A percentile compares a stretch with the other conserved stretches of the same genome.
Evolutionary conservation across 257 asterid species (phyloP).

Genomic region (Petrea volubilis): DNA sequence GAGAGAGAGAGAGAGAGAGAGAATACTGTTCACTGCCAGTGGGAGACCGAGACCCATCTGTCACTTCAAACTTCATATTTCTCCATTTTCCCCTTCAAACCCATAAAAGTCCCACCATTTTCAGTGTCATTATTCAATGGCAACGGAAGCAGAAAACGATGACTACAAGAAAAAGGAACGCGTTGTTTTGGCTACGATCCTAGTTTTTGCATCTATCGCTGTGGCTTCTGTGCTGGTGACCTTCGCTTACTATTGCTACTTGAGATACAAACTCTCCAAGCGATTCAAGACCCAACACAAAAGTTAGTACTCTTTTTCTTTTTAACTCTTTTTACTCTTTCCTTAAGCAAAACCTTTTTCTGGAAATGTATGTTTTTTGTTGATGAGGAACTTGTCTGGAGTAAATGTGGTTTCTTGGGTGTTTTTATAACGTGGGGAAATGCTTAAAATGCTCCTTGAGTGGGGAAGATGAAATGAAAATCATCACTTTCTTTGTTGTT

Average conservation of each 20-base stretch:
- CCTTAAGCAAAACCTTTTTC: neutral
- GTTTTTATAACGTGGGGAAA: constrained; percentile 8
- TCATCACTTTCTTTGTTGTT: neutral
- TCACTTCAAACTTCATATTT: constrained; percentile 22
- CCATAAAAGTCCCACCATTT: neutral
- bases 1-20: neutral
- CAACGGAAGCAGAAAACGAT: constrained; percentile 55
- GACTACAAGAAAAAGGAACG: constrained; percentile 63
- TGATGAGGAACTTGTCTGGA: neutral
- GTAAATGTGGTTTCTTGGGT: constrained; percentile 8
- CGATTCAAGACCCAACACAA: constrained; percentile 45
- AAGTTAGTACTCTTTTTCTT: constrained; percentile 35
- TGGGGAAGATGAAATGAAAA: too few relatives aligned
- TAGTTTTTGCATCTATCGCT: constrained; percentile 65
- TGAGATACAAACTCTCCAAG: constrained; percentile 64
- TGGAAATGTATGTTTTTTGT: constrained; percentile 3
- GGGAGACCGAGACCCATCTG: constrained; percentile 12
- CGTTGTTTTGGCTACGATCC: constrained; percentile 42
- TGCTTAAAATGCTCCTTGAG: neutral
- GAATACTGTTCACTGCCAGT: neutral
- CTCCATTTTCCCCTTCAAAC: neutral
- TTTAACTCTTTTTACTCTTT: neutral
- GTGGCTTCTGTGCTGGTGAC: constrained; percentile 63
- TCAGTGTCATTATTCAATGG: neutral
- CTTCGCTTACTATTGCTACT: constrained; percentile 72